A percentile compares a stretch with the other conserved stretches of the same genome.
Evolutionary conservation across 2,329 filamentous ascomycete genomes (phyloP).

Genomic region (Amauroascus niger): DNA sequence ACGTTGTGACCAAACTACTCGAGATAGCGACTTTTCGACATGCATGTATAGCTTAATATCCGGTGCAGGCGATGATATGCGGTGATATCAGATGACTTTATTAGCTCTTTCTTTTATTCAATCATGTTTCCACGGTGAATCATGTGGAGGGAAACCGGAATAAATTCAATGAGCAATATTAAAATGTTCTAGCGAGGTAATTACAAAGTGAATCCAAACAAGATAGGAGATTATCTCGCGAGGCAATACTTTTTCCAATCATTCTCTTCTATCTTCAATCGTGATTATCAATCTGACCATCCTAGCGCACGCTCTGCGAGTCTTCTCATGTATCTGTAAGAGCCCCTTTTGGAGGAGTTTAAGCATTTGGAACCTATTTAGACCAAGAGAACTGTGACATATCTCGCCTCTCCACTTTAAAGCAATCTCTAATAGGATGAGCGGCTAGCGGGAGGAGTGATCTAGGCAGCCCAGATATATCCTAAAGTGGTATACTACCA

Average conservation of each 20-base stretch:
- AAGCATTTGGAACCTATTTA: no score
- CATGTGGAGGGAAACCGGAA: not conserved
- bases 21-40: not conserved
- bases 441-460: no score
- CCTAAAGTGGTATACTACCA: not conserved
- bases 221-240: not conserved
- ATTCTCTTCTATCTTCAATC: no score
- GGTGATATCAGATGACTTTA: not conserved
- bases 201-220: not conserved
- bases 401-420: no score
- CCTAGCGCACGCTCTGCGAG: no score
- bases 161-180: not conserved
- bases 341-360: no score
- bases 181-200: not conserved
- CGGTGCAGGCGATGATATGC: not conserved
- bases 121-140: not conserved
- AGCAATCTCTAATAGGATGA: no score
- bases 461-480: not conserved
- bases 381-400: no score
- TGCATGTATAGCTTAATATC: not conserved
- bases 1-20: not conserved
- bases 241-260: not conserved
- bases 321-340: no score
- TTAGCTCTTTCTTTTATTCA: not conserved
- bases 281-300: no score